Base-by-base conservation (phyloP, 345 rosid species). In the Reutealis trisperma region DNA sequence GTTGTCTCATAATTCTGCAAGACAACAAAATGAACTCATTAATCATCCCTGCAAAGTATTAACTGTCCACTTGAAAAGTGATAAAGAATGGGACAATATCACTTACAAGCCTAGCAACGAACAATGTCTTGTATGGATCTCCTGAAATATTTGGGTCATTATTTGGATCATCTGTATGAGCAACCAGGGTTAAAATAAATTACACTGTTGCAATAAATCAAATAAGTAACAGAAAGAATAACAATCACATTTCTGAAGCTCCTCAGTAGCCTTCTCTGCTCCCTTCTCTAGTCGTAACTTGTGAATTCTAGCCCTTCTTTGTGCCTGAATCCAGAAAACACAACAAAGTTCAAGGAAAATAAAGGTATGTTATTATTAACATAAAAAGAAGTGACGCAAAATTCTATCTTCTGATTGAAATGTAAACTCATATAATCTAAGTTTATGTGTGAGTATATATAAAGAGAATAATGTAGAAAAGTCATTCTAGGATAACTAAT, bases 61-160 rank as follows among this genome's bases (percentile, higher is more conserved):
- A 27, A 37, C 77, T 5, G 11, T n/a, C 75, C 74, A 61, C 52
- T 49, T 34, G 54, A 70, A 75, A 37, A 75, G 15, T 34, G 10
- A 59, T 25, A 8, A 80, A 66, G 21, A 32, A 37, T 37, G 41
- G 41, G 21, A 71, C 34, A 67, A 63, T 12, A 27, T 55, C 54
- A 82, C 96, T 86, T 83, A 93, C 99, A 65, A 96, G 94, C 85
- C 98, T 93, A 41, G 97, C 95, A 79, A 96, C 97, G 80, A 96
- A 96, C 75, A 96, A 67, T 32, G 97, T 96, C 90, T 96, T 96
- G 89, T 92, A 96, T 64, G 99, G 99, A 89, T 96, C 99, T 83
- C 99, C 98, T 14, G 98, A 85, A 64, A 92, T 84, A 71, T 85
- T 90, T 60, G 97, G 88, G 63, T 96, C 99, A 54, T 47, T 90